Conservation (phyloP, 2,329 filamentous ascomycete species). For the Beauveria sp. region DNA sequence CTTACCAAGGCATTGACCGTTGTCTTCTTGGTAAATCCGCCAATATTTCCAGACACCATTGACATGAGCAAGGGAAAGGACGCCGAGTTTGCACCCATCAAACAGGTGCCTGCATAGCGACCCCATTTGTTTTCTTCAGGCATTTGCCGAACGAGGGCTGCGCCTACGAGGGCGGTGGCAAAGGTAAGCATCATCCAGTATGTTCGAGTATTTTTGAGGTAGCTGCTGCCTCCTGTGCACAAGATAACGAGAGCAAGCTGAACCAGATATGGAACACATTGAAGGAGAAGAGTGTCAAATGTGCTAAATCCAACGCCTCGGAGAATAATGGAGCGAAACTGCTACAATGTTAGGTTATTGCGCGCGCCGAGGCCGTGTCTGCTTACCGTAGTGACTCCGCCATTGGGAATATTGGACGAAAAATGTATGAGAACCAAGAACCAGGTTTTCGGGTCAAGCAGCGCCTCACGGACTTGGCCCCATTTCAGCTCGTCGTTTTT, state of each 20-base stretch:
- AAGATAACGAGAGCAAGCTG: conserved; percentile 20
- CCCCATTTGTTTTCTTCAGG: conserved; percentile 11
- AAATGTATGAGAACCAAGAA: conserved; percentile 31
- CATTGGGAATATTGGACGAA: conserved; percentile 36
- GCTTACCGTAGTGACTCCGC: conserved; percentile 42
- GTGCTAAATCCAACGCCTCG: conserved; percentile 18
- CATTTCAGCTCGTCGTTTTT: conserved; percentile 21
- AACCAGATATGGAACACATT: conserved; percentile 15
- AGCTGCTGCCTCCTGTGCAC: conserved; percentile 17
- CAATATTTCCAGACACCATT: conserved; percentile 51
- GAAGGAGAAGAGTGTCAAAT: conserved; percentile 17
- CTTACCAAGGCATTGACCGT: conserved; percentile 47
- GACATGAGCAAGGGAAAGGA: conserved; percentile 40
- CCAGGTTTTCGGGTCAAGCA: conserved; percentile 35
- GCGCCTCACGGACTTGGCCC: conserved; percentile 32
- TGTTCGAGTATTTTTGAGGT: conserved; percentile 18
- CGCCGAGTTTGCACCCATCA: conserved; percentile 50
- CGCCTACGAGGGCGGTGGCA: conserved; percentile 15
- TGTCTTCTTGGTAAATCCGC: conserved; percentile 56
- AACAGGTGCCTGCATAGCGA: conserved; percentile 19
- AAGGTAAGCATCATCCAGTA: conserved; percentile 20
- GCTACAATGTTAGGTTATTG: not conserved
- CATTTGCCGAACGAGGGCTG: conserved; percentile 19
- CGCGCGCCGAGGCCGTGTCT: not conserved
- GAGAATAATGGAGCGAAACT: conserved; percentile 21